phyloP scores from a whole-genome alignment of 352 stramenopile genomes.

The Phytopythium boreale region DNA sequence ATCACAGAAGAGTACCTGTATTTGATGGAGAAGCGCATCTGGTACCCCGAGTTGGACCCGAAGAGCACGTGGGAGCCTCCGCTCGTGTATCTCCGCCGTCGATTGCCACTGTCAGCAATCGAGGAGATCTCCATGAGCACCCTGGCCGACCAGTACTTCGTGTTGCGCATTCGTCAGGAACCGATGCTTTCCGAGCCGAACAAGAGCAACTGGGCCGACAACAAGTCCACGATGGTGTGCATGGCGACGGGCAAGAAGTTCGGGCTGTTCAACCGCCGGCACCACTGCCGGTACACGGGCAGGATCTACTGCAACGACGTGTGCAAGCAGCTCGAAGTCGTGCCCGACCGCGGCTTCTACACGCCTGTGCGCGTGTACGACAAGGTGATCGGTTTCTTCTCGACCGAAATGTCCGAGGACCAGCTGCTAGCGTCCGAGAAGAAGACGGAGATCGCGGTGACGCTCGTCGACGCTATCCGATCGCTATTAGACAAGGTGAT shows the following conservation, averaged over 20 bases:
- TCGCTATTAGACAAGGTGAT: slow-evolving; percentile 45
- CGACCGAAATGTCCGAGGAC: slow-evolving; percentile 79
- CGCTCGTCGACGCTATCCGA: slow-evolving; percentile 77
- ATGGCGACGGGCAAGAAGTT: slow-evolving; percentile 88
- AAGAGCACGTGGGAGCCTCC: slow-evolving; percentile 55
- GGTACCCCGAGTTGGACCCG: slow-evolving; percentile 47
- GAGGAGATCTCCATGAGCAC: slow-evolving; percentile 82
- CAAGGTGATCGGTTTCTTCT: slow-evolving; percentile 75
- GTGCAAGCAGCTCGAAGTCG: slow-evolving; percentile 72
- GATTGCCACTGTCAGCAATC: slow-evolving; percentile 52
- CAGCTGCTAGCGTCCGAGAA: slow-evolving; percentile 80
- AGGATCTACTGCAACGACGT: slow-evolving; percentile 87
- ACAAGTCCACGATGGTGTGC: slow-evolving; percentile 81
- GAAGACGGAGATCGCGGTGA: slow-evolving; percentile 85
- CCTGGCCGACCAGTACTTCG: slow-evolving; percentile 77
- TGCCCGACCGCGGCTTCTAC: slow-evolving; percentile 82
- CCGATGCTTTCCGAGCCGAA: slow-evolving; percentile 56
- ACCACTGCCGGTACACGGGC: slow-evolving; percentile 85
- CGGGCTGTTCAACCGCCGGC: slow-evolving; percentile 80
- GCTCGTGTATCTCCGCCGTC: slow-evolving; percentile 71
- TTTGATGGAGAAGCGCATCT: slow-evolving; percentile 72
- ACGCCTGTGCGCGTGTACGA: slow-evolving; percentile 77
- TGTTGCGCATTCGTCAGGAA: slow-evolving; percentile 59
- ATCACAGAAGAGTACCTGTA: slow-evolving; percentile 78
- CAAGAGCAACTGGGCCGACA: slow-evolving; percentile 82